Percentiles rank a stretch among this genome's conserved stretches.
These are phyloP conservation scores for Rauvolfia tetraphylla DNA, from an alignment of 257 asterid genomes.

Conservation along the genomic window DNA sequence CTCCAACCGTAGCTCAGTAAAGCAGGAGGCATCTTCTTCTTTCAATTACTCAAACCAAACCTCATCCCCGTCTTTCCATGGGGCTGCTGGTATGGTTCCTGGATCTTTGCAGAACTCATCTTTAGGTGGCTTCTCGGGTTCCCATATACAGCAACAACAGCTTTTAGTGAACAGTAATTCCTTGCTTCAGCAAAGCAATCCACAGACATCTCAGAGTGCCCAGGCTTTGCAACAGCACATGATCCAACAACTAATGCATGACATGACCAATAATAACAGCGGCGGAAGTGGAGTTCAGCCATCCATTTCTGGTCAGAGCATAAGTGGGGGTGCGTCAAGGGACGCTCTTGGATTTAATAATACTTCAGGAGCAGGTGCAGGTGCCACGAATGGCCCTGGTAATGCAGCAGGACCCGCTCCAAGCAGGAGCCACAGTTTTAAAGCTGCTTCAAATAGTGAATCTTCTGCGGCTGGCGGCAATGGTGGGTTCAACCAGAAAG, in stretches of 20 bases:
- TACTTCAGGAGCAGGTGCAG: conserved; percentile 26
- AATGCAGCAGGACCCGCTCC: conserved; percentile 31
- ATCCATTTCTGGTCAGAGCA: conserved; percentile 32
- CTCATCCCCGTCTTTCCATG: conserved; percentile 40
- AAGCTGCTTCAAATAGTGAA: conserved; percentile 46
- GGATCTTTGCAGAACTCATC: conserved; percentile 25
- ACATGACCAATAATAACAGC: conserved; percentile 48
- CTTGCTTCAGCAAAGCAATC: conserved; percentile 40
- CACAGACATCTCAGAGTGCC: conserved; percentile 41
- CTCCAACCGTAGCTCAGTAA: conserved; percentile 38
- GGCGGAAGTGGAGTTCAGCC: conserved; percentile 30
- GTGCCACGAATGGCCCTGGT: conserved; percentile 31
- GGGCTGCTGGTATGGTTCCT: conserved; percentile 32
- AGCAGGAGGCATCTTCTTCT: conserved; percentile 58
- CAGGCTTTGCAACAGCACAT: conserved; percentile 68
- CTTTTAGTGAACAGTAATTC: conserved; percentile 33
- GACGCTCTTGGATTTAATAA: conserved; percentile 37
- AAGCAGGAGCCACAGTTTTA: conserved; percentile 66
- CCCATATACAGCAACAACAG: conserved; percentile 27
- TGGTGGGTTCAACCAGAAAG: conserved; percentile 46
- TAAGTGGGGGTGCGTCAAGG: conserved; percentile 37
- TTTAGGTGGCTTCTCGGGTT: conserved; percentile 20
- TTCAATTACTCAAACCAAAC: conserved; percentile 39
- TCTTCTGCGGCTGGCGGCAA: conserved; percentile 40
- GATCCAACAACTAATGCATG: conserved; percentile 71